Evolutionary conservation across 2,329 filamentous ascomycete species (phyloP), one percentile per base, ranked within the genome.

Genomic region (Microdochium trichocladiopsis): DNA sequence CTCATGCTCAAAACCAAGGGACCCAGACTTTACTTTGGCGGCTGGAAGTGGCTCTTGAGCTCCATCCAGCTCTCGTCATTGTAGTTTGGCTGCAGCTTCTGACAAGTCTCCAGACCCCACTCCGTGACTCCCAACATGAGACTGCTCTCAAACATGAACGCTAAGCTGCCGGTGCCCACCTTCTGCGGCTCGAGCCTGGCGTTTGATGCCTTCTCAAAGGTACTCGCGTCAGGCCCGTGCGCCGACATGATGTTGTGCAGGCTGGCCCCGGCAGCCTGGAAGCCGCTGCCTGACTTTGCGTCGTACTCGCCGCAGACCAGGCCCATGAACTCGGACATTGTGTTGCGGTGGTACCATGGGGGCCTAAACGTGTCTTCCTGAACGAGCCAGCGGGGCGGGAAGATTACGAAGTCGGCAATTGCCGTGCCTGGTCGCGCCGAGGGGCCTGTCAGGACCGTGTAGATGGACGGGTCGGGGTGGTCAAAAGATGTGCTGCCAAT

Each of bases 381-480:
- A 2, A 83, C 79, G 10, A 83, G 71, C 81, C 81, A 84, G 25
- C 81, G 72, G 0, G 81, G 81, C 2, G 80, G 79, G 63, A 85
- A 84, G 63, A 82, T 81, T 58, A 84, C 77, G 57, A 84, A 84
- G 66, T 84, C 82, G 2, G 78, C 79, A 11, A 82, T 64, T 2
- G 82, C 80, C 0, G 82, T 82, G 1, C 79, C 80, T 0, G 61
- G 59, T 14, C 63, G 63, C 16, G 78, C 79, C 0, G 74, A 69
- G 25, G 71, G 76, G 4, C 78, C 78, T 4, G 81, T 80, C 5
- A 82, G 69, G 4, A 85, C 80, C 0, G 78, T 87, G 67, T 82
- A 88, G 59, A 88, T 87, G 22, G 77, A 82, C 0, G 84, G 84
- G 57, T 87, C 84, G 0, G 83, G 83, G 58, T 88, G 84, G 59